Evolutionary conservation across 768 basidiomycete genomes (phyloP), one percentile per base, ranked within the genome.

Genomic region (Asterophora lycoperdoides): DNA sequence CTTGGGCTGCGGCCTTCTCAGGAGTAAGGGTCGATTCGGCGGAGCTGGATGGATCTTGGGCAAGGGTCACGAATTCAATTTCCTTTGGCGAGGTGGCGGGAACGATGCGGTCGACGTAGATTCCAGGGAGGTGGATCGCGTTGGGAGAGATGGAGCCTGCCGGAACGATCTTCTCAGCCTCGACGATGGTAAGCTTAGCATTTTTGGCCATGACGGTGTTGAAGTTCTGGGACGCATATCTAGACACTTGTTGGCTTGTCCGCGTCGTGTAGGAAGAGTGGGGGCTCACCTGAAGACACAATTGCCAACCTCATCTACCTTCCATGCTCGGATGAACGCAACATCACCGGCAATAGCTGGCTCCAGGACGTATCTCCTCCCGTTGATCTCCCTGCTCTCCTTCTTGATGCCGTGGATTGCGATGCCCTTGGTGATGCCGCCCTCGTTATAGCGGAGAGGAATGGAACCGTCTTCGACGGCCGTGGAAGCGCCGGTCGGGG

Each of bases 101-200:
- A 42, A 96, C 89, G 53, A 96, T 86, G 44, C 93, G 84, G 68
- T 96, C 85, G 51, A 96, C 84, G 64, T 92, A 93, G 58, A 90
- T 82, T 19, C 88, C 87, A 2, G 88, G 89, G 15, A 91, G 66
- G 62, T 92, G 93, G 47, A 96, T 82, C 20, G 81, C 73, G 60
- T 87, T 84, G 11, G 92, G 86, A 42, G 88, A 88, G 50, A 96
- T 71, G 6, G 82, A 76, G 10, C 93, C 93, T 26, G 81, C 69
- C 2, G 92, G 86, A 19, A 95, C 90, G 48, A 96, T 93, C 56
- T 91, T 72, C 60, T 96, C 93, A 1, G 93, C 93, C 78, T 96
- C 93, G 45, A 96, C 86, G 52, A 96, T 90, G 6, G 93, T 94
- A 43, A 94, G 59, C 58, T 84, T 89, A 1, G 93, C 93, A 42